phyloP scores from a whole-genome alignment of 2,329 filamentous ascomycete genomes.

The Aspergillus sp. region DNA sequence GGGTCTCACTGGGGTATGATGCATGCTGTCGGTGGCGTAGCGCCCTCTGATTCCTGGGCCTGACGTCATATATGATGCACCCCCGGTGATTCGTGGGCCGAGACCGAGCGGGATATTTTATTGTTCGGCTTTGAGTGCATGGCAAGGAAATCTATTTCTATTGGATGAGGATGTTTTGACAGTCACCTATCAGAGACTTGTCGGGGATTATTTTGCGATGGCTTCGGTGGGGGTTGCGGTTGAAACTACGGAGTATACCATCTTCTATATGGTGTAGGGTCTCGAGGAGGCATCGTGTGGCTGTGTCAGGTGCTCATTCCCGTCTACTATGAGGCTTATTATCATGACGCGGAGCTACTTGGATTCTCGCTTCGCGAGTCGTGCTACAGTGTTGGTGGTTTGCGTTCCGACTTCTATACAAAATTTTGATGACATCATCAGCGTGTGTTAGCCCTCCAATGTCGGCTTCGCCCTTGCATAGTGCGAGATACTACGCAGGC shows the following conservation, averaged over 20 bases:
- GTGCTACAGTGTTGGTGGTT: not conserved
- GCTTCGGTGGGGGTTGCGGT: too few relatives aligned
- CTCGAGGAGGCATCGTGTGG: not conserved
- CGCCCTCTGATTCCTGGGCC: not conserved
- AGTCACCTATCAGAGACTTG: not conserved
- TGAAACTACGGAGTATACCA: too few relatives aligned
- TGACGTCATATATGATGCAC: conserved; percentile 2
- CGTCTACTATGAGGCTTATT: not conserved
- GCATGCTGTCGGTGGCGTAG: not conserved
- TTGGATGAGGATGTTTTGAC: not conserved
- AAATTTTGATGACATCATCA: not conserved
- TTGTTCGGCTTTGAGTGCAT: not conserved
- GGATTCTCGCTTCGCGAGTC: not conserved
- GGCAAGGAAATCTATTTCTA: not conserved
- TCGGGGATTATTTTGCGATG: not conserved
- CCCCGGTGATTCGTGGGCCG: not conserved
- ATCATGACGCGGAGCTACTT: not conserved
- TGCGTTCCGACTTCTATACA: not conserved
- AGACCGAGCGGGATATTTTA: not conserved
- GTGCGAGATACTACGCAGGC: not conserved
- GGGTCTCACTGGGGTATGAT: too few relatives aligned
- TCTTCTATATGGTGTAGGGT: too few relatives aligned
- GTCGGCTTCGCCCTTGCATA: not conserved
- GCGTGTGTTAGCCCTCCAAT: not conserved
- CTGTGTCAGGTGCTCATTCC: not conserved